Evolutionary conservation across 2,329 filamentous ascomycete genomes (phyloP).

Genomic region (Aspergillus amoenus): DNA sequence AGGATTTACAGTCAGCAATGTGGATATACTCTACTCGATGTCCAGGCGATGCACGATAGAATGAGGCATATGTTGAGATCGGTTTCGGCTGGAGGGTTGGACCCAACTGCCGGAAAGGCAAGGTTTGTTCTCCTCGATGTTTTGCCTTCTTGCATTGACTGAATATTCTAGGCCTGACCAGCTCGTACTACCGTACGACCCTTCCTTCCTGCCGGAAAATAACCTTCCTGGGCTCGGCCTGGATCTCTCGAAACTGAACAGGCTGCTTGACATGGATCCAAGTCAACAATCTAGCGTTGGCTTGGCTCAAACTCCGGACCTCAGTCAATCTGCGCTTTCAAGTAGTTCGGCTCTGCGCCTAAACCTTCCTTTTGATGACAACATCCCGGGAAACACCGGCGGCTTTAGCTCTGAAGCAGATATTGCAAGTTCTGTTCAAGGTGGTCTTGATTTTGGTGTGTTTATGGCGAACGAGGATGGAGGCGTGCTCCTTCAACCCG

Average conservation of each 20-base stretch:
- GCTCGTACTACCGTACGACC: slow-evolving; percentile 78
- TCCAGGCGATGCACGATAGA: slow-evolving; percentile 69
- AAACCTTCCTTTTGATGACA: slow-evolving; percentile 50
- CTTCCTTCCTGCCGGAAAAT: slow-evolving; percentile 70
- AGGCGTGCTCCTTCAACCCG: slow-evolving; percentile 52
- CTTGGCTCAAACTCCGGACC: slow-evolving; percentile 34
- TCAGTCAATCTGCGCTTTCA: slow-evolving; percentile 29
- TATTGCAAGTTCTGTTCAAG: slow-evolving; percentile 38
- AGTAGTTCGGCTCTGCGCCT: slow-evolving; percentile 36
- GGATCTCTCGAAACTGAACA: slow-evolving; percentile 48
- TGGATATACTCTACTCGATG: slow-evolving; percentile 78
- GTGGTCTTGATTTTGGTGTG: slow-evolving; percentile 29
- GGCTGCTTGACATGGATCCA: slow-evolving; percentile 32
- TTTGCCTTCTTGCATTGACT: background rate
- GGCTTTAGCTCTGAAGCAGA: slow-evolving; percentile 45
- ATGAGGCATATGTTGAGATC: slow-evolving; percentile 68
- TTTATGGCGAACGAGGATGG: slow-evolving; percentile 39
- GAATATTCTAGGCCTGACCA: slow-evolving; percentile 66
- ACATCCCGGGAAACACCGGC: slow-evolving; percentile 32
- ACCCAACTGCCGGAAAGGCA: slow-evolving; percentile 68
- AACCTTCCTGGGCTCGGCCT: slow-evolving; percentile 60
- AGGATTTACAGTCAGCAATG: slow-evolving; percentile 87
- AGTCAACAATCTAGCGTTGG: slow-evolving; percentile 33
- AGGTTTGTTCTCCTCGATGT: slow-evolving; percentile 55
- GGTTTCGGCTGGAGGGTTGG: slow-evolving; percentile 60